These are phyloP conservation scores for Nephelium lappaceum DNA, from an alignment of 345 rosid genomes.

Conservation along the genomic window DNA sequence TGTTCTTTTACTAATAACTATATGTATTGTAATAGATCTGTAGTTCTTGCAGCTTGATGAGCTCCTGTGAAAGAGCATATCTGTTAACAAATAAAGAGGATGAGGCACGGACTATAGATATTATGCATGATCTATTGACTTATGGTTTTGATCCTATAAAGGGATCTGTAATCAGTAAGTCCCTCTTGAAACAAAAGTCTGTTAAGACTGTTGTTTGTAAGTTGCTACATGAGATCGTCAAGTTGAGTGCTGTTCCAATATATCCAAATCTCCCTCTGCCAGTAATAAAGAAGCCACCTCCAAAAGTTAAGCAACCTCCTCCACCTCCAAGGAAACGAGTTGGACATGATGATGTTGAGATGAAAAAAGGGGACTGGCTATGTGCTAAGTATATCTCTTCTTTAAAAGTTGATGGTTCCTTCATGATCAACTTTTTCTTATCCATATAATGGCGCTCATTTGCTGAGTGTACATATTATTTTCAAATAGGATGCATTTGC, in stretches of 20 bases:
- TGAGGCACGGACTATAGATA: slow-evolving; percentile 85
- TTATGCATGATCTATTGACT: slow-evolving; percentile 73
- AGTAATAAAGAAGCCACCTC: slow-evolving; percentile 77
- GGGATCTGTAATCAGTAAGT: slow-evolving; percentile 58
- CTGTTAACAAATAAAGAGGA: slow-evolving; percentile 89
- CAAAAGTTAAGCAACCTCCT: slow-evolving; percentile 96
- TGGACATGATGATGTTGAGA: slow-evolving; percentile 96
- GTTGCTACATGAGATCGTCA: slow-evolving; percentile 83
- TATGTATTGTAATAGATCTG: slow-evolving; percentile 68
- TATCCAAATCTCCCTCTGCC: slow-evolving; percentile 98
- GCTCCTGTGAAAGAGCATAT: slow-evolving; percentile 82
- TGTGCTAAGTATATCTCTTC: slow-evolving; percentile 78
- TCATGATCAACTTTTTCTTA: neutral
- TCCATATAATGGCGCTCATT: neutral
- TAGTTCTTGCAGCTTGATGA: slow-evolving; percentile 91
- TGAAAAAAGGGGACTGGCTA: slow-evolving; percentile 99
- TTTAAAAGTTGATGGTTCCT: neutral
- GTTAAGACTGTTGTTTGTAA: slow-evolving; percentile 81
- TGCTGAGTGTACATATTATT: neutral
- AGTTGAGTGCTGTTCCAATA: slow-evolving; percentile 85
- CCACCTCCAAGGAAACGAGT: slow-evolving; percentile 86
- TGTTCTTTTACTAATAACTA: slow-evolving; percentile 26
- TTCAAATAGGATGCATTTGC: neutral
- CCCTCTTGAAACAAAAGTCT: slow-evolving; percentile 71
- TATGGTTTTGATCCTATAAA: slow-evolving; percentile 75